Base-by-base conservation (phyloP, 163 green algal species). In the Scenedesmus sp. region DNA sequence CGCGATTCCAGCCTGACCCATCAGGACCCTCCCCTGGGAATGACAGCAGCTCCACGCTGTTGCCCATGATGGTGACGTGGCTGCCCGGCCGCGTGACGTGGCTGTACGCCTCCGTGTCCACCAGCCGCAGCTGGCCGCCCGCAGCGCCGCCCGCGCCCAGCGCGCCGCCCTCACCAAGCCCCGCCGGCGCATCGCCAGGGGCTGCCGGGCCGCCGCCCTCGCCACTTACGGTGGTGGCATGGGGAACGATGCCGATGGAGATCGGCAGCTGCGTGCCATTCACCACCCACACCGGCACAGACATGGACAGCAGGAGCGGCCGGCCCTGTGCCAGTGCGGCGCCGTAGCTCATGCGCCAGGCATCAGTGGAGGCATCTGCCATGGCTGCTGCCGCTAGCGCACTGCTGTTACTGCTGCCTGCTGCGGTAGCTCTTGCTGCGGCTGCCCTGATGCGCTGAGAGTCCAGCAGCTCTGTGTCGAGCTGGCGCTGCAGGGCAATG, bases 251-350 rank as follows among this genome's bases (percentile, higher is more conserved):
- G 24, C 91, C 94, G 5, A 94, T 90, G 94, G 87, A 83, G 6
- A 96, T 86, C 0, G 92, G 93, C 46, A 96, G 90, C 86, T 94
- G 90, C 26, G 96, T 98, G 72, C 93, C 94, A 76, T 99, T 99
- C 35, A 98, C 93, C 49, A 99, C 61, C 96, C 96, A 98, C 24
- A 98, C 93, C 3, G 97, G 96, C 22, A 96, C 93, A 46, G 94
- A 95, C 61, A 98, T 90, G 2, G 91, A 87, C 70, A 98, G 93
- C 35, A 92, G 44, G 37, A 99, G 85, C 2, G 97, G 94, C 42
- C 94, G 93, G 4, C 97, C 97, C 35, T 86, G 56, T 13, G 96
- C 96, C 43, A 96, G 95, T 1, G 94, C 94, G 30, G 93, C 92
- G 0, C 94, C 94, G 20, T 93, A 91, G 68, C 96, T 93, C 87